phyloP scores from a whole-genome alignment of 257 asterid species.

The Scutellaria baicalensis region DNA sequence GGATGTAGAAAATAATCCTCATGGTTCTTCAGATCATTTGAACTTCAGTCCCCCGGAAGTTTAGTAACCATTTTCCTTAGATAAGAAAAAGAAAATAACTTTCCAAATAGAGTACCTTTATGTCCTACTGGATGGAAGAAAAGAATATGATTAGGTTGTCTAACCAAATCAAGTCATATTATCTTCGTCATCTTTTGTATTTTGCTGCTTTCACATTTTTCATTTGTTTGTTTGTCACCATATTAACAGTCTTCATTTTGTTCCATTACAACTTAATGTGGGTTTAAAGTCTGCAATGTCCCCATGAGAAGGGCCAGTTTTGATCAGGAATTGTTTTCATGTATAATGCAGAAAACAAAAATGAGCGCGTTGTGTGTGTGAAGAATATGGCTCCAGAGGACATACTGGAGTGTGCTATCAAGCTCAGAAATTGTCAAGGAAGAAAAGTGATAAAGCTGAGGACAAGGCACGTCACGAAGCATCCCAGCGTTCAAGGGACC shows the following conservation, averaged over 20 bases:
- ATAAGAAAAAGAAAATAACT: not conserved
- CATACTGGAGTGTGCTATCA: constrained; percentile 44
- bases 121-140: not conserved
- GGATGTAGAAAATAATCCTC: not conserved
- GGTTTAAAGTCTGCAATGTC: too few species aligned
- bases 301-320: too few species aligned
- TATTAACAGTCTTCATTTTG: too few species aligned
- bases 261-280: too few species aligned
- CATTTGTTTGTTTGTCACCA: too few species aligned
- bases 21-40: not conserved
- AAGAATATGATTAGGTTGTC: not conserved
- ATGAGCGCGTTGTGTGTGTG: constrained; percentile 74
- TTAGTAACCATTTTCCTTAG: not conserved
- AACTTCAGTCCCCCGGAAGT: not conserved
- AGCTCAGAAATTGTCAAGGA: constrained; percentile 81
- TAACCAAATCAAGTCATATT: not conserved
- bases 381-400: constrained; percentile 72
- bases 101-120: not conserved
- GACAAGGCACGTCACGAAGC: constrained; percentile 65
- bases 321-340: not conserved
- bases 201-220: not conserved
- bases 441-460: constrained; percentile 78
- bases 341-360: constrained; percentile 54
- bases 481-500: constrained; percentile 90
- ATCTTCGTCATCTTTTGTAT: not conserved